A percentile compares a stretch with the other conserved stretches of the same genome.
Conservation (phyloP, 2,329 filamentous ascomycete genomes). For the Curvularia hawaiiensis region DNA sequence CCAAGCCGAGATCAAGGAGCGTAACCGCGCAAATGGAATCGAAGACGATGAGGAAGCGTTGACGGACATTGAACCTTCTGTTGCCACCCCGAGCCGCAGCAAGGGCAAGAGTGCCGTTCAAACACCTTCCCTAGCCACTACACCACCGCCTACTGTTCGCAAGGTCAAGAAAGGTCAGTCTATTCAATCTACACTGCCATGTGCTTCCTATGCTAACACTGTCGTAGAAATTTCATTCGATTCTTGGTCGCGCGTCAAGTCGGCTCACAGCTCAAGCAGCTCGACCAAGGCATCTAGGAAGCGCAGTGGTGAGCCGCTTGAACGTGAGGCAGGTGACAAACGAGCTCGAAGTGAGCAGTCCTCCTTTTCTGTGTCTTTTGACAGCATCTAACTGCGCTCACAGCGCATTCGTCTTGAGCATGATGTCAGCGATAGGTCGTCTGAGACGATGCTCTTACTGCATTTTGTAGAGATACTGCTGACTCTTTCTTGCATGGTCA, state of each 20-base stretch:
- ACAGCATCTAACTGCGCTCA: constrained; percentile 31
- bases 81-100: constrained; percentile 37
- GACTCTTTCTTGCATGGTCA: constrained; percentile 1
- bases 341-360: constrained; percentile 41
- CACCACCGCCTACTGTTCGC: constrained; percentile 64
- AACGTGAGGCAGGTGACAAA: constrained; percentile 36
- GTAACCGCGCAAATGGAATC: constrained; percentile 47
- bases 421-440: not conserved
- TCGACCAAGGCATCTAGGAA: constrained; percentile 47
- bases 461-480: not conserved
- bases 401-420: constrained; percentile 24
- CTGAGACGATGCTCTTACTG: not conserved
- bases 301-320: constrained; percentile 40
- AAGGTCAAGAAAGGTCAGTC: constrained; percentile 64
- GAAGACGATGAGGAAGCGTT: constrained; percentile 61
- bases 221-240: constrained; percentile 58
- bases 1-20: constrained; percentile 57
- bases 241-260: constrained; percentile 71
- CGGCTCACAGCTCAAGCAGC: constrained; percentile 39
- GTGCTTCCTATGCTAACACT: constrained; percentile 3
- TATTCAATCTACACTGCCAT: no score
- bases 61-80: constrained; percentile 57
- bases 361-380: constrained; percentile 32
- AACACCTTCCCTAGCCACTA: constrained; percentile 46
- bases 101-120: constrained; percentile 58